Percentiles rank a stretch among this genome's conserved stretches.
Evolutionary conservation across 768 basidiomycete genomes (phyloP).

Genomic region (Tephrocybe sp.): DNA sequence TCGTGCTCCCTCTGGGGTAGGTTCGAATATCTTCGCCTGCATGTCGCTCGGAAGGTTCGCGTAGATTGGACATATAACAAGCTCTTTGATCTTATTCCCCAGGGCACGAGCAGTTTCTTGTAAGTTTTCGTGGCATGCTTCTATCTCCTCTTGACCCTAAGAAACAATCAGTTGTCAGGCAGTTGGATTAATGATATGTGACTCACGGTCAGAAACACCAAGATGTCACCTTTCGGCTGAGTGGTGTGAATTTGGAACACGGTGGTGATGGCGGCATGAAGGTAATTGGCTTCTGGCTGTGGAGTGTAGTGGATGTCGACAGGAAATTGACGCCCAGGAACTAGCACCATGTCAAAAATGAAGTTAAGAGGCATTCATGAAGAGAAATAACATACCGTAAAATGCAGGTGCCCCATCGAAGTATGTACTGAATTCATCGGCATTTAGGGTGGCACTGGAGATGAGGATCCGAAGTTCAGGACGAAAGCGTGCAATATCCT

Average conservation of each 20-base stretch:
- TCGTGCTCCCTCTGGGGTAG: conserved; percentile 92
- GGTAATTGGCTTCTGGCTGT: conserved; percentile 98
- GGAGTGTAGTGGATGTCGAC: conserved; percentile 99
- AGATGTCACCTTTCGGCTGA: conserved; percentile 94
- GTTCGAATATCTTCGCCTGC: conserved; percentile 99
- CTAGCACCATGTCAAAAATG: conserved; percentile 34
- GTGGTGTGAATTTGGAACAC: conserved; percentile 99
- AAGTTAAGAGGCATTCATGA: neutral
- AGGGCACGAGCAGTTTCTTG: conserved; percentile 93
- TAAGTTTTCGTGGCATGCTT: conserved; percentile 93
- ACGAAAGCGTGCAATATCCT: conserved; percentile 96
- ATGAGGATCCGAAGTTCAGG: conserved; percentile 93
- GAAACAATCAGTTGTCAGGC: conserved; percentile 5
- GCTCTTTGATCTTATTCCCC: conserved; percentile 93
- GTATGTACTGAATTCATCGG: conserved; percentile 96
- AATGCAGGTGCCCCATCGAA: conserved; percentile 97
- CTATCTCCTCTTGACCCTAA: conserved; percentile 98
- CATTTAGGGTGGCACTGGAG: conserved; percentile 96
- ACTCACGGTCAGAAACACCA: conserved; percentile 92
- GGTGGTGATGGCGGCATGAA: conserved; percentile 97
- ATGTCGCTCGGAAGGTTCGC: conserved; percentile 99
- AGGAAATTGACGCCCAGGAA: conserved; percentile 95
- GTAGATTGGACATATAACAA: conserved; percentile 97
- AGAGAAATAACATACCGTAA: conserved; percentile 54
- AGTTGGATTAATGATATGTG: neutral